Evolutionary conservation across 2,329 filamentous ascomycete genomes (phyloP), one percentile per base, ranked within the genome.

Genomic region (Ceratocystiopsis minuta): DNA sequence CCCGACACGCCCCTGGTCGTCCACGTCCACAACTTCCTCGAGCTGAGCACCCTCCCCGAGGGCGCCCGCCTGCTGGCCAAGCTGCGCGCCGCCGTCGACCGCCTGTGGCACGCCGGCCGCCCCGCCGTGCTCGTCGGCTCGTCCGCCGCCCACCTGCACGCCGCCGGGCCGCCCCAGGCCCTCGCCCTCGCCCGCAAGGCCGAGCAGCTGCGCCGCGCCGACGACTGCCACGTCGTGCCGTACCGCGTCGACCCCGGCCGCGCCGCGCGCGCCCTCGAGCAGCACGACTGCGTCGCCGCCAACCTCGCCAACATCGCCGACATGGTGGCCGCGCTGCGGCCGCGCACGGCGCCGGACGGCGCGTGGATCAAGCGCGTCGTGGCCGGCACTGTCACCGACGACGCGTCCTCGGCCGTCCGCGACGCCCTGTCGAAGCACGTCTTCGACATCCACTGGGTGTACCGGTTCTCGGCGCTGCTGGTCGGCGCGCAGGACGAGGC

Each of bases 21-120:
- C 34, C 84, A 84, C 51, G 62, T 94, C 13, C 74, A 81, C 54
- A 84, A 96, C 55, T 81, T 85, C 52, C 75, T 81, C 41, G 83
- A 92, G 48, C 66, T 98, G 10, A 74, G 70, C 51, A 70, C 72
- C 53, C 78, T 80, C 1, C 57, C 70, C 6, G 75, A 84, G 44
- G 84, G 85, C 12, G 66, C 72, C 2, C 67, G 71, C 17, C 70
- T 96, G 31, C 61, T 95, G 9, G 63, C 67, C 35, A 75, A 78
- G 45, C 61, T 98, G 13, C 75, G 82, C 41, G 69, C 72, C 38
- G 65, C 80, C 7, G 73, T 93, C 20, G 78, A 87, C 51, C 70
- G 72, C 45, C 69, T 78, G 44, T 80, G 87, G 65, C 67, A 70
- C 42, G 67, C 73, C 34, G 86, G 86, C 5, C 70, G 77, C 49